phyloP scores from a whole-genome alignment of 2,329 filamentous ascomycete species.

The Cladorrhinum sp. region DNA sequence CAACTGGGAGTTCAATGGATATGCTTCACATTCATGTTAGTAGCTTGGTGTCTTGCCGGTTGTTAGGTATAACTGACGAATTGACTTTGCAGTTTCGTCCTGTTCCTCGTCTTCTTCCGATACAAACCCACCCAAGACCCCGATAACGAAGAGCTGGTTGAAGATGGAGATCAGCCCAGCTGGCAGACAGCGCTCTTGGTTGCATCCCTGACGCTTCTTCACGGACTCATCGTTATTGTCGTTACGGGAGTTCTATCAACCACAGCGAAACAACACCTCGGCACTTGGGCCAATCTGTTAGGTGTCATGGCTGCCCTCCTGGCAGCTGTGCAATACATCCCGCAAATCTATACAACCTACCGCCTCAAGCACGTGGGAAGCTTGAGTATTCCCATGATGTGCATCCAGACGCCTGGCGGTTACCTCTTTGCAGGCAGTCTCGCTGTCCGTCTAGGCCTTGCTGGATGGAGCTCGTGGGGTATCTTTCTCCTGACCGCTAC shows the following conservation, averaged over 20 bases:
- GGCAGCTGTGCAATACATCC: slow-evolving; percentile 86
- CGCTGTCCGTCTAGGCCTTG: slow-evolving; percentile 71
- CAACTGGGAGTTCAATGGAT: slow-evolving; percentile 91
- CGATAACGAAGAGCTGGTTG: slow-evolving; percentile 42
- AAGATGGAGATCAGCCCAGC: slow-evolving; percentile 50
- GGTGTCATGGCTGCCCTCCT: slow-evolving; percentile 76
- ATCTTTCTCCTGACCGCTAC: slow-evolving; percentile 82
- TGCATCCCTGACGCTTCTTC: slow-evolving; percentile 67
- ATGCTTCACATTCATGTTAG: slow-evolving; percentile 88
- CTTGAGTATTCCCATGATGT: slow-evolving; percentile 96
- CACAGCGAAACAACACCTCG: slow-evolving; percentile 60
- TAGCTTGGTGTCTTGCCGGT: slow-evolving; percentile 20
- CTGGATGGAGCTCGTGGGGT: slow-evolving; percentile 94
- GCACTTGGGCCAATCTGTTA: slow-evolving; percentile 79
- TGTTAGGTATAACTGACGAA: slow-evolving; percentile 21
- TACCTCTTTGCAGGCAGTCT: slow-evolving; percentile 86
- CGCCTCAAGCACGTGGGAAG: slow-evolving; percentile 81
- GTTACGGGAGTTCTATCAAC: slow-evolving; percentile 67
- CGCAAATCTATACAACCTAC: slow-evolving; percentile 92
- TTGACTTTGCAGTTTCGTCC: slow-evolving; percentile 64
- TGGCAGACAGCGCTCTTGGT: slow-evolving; percentile 80
- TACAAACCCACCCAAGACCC: slow-evolving; percentile 53
- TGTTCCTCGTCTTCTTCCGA: slow-evolving; percentile 95
- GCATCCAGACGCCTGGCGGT: slow-evolving; percentile 91
- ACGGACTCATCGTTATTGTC: slow-evolving; percentile 69